Evolutionary conservation across 129 eudicot species (phyloP), one percentile per base, ranked within the genome.

Genomic region (Pittosporum tobira): DNA sequence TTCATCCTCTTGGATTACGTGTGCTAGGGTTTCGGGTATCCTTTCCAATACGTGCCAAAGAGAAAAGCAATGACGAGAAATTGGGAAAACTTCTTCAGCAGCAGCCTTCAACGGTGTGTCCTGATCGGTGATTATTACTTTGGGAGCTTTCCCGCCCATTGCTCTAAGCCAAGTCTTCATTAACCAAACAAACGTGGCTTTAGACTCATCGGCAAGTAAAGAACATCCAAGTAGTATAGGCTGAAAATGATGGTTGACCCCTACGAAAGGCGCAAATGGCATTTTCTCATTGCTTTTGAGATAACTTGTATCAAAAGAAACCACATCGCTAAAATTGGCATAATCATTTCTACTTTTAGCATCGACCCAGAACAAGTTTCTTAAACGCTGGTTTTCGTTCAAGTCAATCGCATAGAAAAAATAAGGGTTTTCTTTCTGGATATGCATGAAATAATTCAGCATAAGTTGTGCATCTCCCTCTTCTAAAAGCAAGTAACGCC

Each of bases 91-190:
- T 56, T 77, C 84, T 61, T 58, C 68, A 45, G 74, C 40, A 28
- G 81, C 88, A 11, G 74, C 62, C 51, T 65, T 64, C 29, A 82
- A 42, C 2, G 72, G 37, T 40, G 65, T 72, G 38, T 77, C 81
- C 59, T 78, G 88, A 63, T 82, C 84, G 37, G 78, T 77, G 51
- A 82, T 55, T 53, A 82, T 71, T 7, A 61, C 69, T 23, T 65
- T 65, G 2, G 88, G 88, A 64, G 81, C 69, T 51, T 71, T 73
- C 34, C 88, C 84, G 48, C 84, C 73, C 88, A 82, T 78, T 54
- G 88, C 84, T 62, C 79, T 74, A 28, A 78, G 84, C 88, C 88
- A 82, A 44, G 88, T 71, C 65, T 78, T 77, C 81, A 82, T 59
- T 50, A 82, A 48, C 88, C 88, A 82, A 53, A 74, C 78, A 74